Conservation (phyloP, 306 rosid species). For the Comarum palustre region DNA sequence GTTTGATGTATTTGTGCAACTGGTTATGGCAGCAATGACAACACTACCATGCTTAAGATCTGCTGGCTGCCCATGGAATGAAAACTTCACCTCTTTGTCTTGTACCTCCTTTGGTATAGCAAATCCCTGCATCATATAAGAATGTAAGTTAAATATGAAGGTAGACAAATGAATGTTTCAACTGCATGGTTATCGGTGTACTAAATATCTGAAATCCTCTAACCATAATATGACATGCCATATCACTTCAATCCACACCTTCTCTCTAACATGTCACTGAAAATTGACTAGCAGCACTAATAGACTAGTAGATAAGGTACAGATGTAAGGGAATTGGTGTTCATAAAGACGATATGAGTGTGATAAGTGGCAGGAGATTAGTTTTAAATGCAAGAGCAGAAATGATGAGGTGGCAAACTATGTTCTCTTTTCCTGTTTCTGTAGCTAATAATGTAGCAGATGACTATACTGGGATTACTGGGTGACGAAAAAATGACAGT, state of each 20-base stretch:
- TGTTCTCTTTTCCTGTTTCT: background rate
- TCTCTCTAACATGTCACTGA: background rate
- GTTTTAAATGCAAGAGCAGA: background rate
- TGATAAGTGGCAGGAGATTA: background rate
- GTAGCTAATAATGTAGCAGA: background rate
- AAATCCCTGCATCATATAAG: slow-evolving; percentile 55
- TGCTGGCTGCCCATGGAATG: slow-evolving; percentile 82
- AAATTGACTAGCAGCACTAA: background rate
- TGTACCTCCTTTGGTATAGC: slow-evolving; percentile 85
- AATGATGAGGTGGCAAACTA: background rate
- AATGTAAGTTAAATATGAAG: slow-evolving; percentile 13
- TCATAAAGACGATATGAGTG: background rate
- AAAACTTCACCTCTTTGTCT: slow-evolving; percentile 70
- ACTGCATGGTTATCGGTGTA: background rate
- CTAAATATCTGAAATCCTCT: background rate
- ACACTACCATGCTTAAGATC: slow-evolving; percentile 87
- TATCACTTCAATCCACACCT: background rate
- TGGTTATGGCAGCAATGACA: slow-evolving; percentile 94
- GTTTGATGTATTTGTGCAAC: slow-evolving; percentile 95
- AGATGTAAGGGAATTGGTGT: background rate
- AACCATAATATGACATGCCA: background rate
- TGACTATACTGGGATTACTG: background rate
- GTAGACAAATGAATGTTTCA: background rate
- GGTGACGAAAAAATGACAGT: background rate
- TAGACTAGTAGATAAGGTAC: background rate